Conservation (phyloP, 2,329 filamentous ascomycete genomes). For the Fusarium sp. region DNA sequence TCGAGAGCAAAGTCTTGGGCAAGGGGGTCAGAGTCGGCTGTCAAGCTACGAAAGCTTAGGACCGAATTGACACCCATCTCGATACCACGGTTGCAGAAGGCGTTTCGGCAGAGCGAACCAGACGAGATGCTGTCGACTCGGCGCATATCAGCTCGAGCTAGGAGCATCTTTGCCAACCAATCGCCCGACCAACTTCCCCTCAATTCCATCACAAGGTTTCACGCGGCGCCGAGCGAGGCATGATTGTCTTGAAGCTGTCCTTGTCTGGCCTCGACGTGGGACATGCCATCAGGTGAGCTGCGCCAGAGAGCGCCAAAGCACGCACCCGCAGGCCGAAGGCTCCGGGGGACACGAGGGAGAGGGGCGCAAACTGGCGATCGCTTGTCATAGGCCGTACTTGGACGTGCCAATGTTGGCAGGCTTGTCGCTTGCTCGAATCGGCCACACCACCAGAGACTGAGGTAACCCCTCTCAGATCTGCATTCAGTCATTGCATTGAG, state of each 20-base stretch:
- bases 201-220: conserved; percentile 45
- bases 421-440: conserved; percentile 19
- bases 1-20: conserved; percentile 3
- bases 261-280: neutral
- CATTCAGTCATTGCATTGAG: neutral
- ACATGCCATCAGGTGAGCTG: conserved; percentile 44
- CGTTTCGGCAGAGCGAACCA: conserved; percentile 12
- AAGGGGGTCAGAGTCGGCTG: conserved; percentile 10
- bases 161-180: conserved; percentile 22
- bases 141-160: conserved; percentile 20
- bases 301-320: conserved; percentile 37
- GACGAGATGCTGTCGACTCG: conserved; percentile 16
- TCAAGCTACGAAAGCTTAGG: conserved; percentile 12
- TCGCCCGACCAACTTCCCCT: conserved; percentile 37
- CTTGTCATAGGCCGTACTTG: conserved; percentile 38
- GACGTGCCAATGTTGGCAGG: conserved; percentile 29
- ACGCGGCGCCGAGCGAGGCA: conserved; percentile 17
- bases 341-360: conserved; percentile 35
- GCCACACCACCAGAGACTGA: conserved; percentile 17
- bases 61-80: conserved; percentile 29
- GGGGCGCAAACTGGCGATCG: conserved; percentile 40
- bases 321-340: conserved; percentile 41
- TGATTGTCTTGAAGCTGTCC: conserved; percentile 15
- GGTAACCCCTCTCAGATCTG: conserved; percentile 13
- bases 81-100: conserved; percentile 24